Base-by-base conservation (phyloP, 2,329 filamentous ascomycete species). In the Colletotrichum melonis region DNA sequence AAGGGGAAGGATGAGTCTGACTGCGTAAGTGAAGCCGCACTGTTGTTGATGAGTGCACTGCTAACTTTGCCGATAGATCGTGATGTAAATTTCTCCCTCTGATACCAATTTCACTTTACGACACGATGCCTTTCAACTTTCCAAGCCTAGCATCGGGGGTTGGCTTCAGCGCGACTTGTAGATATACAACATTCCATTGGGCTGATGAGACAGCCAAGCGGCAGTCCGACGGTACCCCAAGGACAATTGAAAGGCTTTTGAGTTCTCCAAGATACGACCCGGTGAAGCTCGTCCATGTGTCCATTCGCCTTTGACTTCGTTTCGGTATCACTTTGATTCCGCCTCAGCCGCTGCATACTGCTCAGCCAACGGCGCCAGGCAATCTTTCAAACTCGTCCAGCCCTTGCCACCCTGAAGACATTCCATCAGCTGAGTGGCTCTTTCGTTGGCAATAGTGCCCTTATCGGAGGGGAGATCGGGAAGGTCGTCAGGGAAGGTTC, bases 1-100 rank as follows among this genome's bases (percentile, higher is more conserved):
- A 89, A 92, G 78, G 92, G 88, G 60, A 95, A 97, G 83, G 89
- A 92, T 74, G 94, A 98, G n/a, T 90, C 90, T 76, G 95, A 98
- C 84, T 99, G 96, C 86, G 95, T 98, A 91, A 88, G 89, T 88
- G 24, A 73, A 59, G 6, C 14, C 16, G n/a, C 9, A 52, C 28
- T 28, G 24, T 12, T 22, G 16, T 24, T 9, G 12, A 8, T 14
- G 16, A 30, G 8, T 5, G 22, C 2, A 1, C 52, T 54, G 16
- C 67, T 72, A 57, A 74, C 54, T 7, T 16, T 7, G 54, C 9
- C 22, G 5, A 14, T n/a, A 74, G 72, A 67, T 74, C 28, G 72
- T 74, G 26, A 74, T 74, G 72, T 74, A 72, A 67, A 74, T 46
- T 65, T 66, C 28, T 57, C 49, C 42, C 57, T 52, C 35, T 66